Evolutionary conservation across 179 eudicot genomes (phyloP), one percentile per base, ranked within the genome.

Genomic region (Beta lomatogona): DNA sequence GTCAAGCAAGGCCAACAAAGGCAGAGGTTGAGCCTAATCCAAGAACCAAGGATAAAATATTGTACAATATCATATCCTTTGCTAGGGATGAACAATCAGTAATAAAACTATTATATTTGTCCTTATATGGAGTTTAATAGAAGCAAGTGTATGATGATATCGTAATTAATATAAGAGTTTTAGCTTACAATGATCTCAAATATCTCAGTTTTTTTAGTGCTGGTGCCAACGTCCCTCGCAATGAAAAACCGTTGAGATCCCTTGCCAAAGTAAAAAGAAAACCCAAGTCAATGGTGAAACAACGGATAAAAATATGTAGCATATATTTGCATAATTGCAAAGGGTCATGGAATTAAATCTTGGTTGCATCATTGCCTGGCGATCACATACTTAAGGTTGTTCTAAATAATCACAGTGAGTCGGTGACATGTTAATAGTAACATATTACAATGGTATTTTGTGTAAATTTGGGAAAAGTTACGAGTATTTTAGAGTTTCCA

Each of bases 181-280:
- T 1, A 54, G 58, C 88, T 89, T 87, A 89, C 91, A 89, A 52
- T 21, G 89, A 85, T 83, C 79, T 75, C 88, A 89, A 76, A 76
- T 85, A 85, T 87, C 88, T 73, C 61, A 89, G 87, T 74, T 87
- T 85, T 63, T 76, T 87, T 18, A 89, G 80, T 21, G 80, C 79
- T 3, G 91, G 88, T 13, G 89, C 67, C 77, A 88, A 58, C 36
- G 85, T 84, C 59, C 89, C 91, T 84, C 76, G 84, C 82, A 88
- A 81, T 8, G 85, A 82, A 78, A 88, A 81, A 15, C 89, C 87
- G 16, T 79, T 83, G 19, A 88, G 89, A 79, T 88, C 77, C 79
- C 91, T 88, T 63, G 48, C 69, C 21, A 55, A 21, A 48, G 69
- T 58, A 0, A 21, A 55, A 12, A 2, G 0, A 58, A 45, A 0